A percentile compares a stretch with the other conserved stretches of the same genome.
phyloP scores from a whole-genome alignment of 495 filamentous ascomycete species.

The Xylaria acuta region DNA sequence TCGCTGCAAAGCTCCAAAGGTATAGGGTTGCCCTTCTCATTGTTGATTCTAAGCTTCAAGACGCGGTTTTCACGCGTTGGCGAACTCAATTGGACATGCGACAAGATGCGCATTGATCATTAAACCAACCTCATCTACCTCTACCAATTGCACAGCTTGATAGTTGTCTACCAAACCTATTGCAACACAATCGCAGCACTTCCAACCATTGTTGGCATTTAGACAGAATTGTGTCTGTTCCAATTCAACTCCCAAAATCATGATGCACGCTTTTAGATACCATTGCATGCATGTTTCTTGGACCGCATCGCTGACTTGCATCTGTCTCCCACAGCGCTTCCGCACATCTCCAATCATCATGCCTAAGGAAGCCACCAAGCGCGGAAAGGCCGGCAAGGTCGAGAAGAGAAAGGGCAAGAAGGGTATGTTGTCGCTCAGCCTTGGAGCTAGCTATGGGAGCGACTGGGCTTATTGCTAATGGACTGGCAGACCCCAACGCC shows the following conservation, averaged over 20 bases:
- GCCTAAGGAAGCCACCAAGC: constrained; percentile 58
- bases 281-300: neutral
- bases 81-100: constrained; percentile 48
- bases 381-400: constrained; percentile 49
- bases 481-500: constrained; percentile 86
- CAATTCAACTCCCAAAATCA: neutral
- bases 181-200: neutral
- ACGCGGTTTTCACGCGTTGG: constrained; percentile 40
- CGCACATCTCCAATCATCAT: too few relatives aligned
- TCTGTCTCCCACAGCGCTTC: neutral
- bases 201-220: neutral
- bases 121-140: neutral
- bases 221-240: neutral
- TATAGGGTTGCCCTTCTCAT: constrained; percentile 38
- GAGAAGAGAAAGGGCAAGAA: constrained; percentile 56
- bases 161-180: neutral
- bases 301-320: constrained; percentile 15
- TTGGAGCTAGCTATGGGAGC: neutral
- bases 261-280: neutral
- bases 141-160: neutral
- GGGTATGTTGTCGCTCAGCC: constrained; percentile 44
- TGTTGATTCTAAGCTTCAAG: constrained; percentile 42
- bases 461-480: constrained; percentile 24
- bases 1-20: constrained; percentile 31
- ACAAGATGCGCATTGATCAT: constrained; percentile 27